Evolutionary conservation across 1,284 basidiomycete genomes (phyloP), one percentile per base, ranked within the genome.

Genomic region (Blastosporella zonata): DNA sequence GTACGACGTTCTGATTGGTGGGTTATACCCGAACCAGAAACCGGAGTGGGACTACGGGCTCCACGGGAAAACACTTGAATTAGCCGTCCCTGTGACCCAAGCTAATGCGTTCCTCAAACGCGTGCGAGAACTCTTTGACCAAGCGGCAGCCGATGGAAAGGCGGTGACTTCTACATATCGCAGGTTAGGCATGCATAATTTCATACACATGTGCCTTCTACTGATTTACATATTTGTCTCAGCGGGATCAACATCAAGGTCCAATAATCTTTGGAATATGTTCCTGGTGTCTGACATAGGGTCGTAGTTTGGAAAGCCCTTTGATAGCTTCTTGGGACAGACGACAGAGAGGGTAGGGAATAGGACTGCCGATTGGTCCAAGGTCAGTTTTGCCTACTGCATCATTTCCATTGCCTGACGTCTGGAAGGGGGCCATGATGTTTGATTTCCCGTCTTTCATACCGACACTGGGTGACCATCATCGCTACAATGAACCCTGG

Each of bases 181-280:
- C 34, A 66, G 62, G 65, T 67, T 31, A 52, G 37, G 33, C 23
- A 9, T n/a, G 28, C n/a, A n/a, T n/a, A n/a, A n/a, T n/a, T 17
- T 2, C 29, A 5, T 42, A 20, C 6, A 6, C n/a, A 28, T 22
- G n/a, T 3, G 2, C 1, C 3, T 18, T 43, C 6, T 33, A 12
- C 27, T 36, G 22, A 35, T 35, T 17, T 38, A 31, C 41, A 35
- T 34, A 12, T 9, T 28, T 38, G 31, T 44, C 15, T 31, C 17
- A 67, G 65, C 51, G 67, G 67, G 28, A 68, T 67, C 36, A 68
- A 67, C 48, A 66, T 67, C 59, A 67, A 67, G 61, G 65, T 62
- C 22, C 36, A 12, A 18, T 17, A 21, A 41, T 41, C 6, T 22
- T 27, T 34, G 22, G 20, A 22, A 21, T 37, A 15, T 17, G 39